phyloP scores from a whole-genome alignment of 768 basidiomycete genomes.

The Rhodosporidiobolus sp. region DNA sequence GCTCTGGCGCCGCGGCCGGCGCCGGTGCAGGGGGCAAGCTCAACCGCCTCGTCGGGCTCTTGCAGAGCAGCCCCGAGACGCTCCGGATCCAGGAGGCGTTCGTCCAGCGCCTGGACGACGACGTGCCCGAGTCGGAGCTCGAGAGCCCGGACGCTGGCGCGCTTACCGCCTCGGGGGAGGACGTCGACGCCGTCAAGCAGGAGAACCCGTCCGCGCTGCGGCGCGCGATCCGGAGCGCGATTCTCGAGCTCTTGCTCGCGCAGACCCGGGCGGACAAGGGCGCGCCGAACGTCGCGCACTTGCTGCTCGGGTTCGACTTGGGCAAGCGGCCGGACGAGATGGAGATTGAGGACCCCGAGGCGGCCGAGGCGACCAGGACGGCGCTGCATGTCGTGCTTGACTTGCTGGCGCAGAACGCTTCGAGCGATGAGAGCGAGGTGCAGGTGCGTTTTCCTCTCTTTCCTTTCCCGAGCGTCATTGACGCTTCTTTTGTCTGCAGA shows the following conservation, averaged over 20 bases:
- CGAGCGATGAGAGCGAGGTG: constrained; percentile 46
- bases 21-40: constrained; percentile 46
- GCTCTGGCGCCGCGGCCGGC: neutral
- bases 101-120: constrained; percentile 61
- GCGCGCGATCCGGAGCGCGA: constrained; percentile 69
- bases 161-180: constrained; percentile 5
- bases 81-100: constrained; percentile 81
- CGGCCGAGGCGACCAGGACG: constrained; percentile 50
- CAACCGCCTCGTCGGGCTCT: constrained; percentile 69
- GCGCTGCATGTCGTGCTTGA: constrained; percentile 79
- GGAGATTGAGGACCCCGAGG: constrained; percentile 47
- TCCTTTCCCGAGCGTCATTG: neutral
- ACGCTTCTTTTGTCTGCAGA: constrained; percentile 16
- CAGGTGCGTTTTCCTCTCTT: constrained; percentile 15
- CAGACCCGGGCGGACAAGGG: constrained; percentile 63
- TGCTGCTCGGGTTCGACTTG: constrained; percentile 69
- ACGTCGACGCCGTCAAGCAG: constrained; percentile 7
- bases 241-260: constrained; percentile 75
- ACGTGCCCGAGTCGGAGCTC: constrained; percentile 62
- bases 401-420: constrained; percentile 66
- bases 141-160: constrained; percentile 32
- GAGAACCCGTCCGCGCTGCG: constrained; percentile 46
- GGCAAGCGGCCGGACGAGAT: constrained; percentile 33
- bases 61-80: constrained; percentile 77
- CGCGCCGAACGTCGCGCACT: constrained; percentile 82